phyloP scores from a whole-genome alignment of 2,329 filamentous ascomycete species.

The Beauveria sp. region DNA sequence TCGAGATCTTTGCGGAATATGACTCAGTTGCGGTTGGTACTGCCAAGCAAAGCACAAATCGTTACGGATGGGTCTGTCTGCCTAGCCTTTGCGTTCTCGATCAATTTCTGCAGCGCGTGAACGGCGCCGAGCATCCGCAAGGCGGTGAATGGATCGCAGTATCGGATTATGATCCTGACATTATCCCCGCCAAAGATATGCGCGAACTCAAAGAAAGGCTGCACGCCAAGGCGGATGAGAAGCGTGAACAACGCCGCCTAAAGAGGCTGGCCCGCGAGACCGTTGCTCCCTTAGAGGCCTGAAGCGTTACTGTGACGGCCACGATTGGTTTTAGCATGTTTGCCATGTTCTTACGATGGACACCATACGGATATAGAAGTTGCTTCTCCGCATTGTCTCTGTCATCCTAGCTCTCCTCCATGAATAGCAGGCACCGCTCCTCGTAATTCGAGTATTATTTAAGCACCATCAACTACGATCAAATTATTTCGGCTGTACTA shows the following conservation, averaged over 20 bases:
- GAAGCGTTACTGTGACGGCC: no score
- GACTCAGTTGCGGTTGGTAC: not conserved
- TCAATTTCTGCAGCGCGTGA: not conserved
- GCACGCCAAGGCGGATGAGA: not conserved
- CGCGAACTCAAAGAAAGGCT: not conserved
- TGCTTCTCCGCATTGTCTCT: no score
- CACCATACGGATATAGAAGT: no score
- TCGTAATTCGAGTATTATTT: no score
- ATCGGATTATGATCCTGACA: not conserved
- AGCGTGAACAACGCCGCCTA: slow-evolving; percentile 1
- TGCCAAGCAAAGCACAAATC: not conserved
- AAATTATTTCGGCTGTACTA: no score
- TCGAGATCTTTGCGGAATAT: not conserved
- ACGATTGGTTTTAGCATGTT: no score
- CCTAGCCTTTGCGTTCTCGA: not conserved
- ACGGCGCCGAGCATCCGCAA: not conserved
- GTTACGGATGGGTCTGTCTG: slow-evolving; percentile 1
- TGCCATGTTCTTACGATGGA: no score
- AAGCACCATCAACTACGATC: no score
- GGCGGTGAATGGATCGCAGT: not conserved
- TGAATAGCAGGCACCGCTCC: no score
- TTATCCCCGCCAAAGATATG: not conserved
- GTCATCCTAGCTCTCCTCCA: no score
- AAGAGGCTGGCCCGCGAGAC: not conserved
- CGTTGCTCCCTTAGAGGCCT: no score